Conservation (phyloP, 2,329 filamentous ascomycete genomes). For the Colletotrichum neosansevieriae region DNA sequence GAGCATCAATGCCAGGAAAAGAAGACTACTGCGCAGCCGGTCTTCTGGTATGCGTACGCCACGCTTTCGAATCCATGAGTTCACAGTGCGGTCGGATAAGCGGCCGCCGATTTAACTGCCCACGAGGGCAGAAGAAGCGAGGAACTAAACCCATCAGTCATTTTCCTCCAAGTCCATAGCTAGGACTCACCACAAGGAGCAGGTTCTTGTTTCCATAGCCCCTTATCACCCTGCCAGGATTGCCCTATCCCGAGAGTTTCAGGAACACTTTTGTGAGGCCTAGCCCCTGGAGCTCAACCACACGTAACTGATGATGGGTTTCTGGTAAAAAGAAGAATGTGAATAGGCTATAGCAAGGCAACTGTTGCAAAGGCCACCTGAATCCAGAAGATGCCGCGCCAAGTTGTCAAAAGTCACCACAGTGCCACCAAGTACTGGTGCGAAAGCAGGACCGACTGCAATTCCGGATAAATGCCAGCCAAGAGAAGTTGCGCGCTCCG, state of each 20-base stretch:
- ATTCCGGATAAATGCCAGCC: too few species aligned
- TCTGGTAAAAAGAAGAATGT: constrained; percentile 77
- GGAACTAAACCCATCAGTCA: too few species aligned
- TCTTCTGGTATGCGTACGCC: too few species aligned
- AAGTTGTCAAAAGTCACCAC: constrained; percentile 81
- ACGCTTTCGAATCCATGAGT: too few species aligned
- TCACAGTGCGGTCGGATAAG: too few species aligned
- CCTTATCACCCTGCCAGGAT: constrained; percentile 72
- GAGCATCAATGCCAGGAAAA: too few species aligned
- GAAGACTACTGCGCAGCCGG: too few species aligned
- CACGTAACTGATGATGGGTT: constrained; percentile 75
- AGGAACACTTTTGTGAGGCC: constrained; percentile 44
- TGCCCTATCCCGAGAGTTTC: constrained; percentile 72
- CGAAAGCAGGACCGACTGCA: constrained; percentile 53
- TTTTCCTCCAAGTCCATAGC: constrained; percentile 66
- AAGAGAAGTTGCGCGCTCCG: too few species aligned
- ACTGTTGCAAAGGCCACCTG: constrained; percentile 78
- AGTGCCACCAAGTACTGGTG: constrained; percentile 78
- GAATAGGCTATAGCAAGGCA: constrained; percentile 70
- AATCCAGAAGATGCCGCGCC: constrained; percentile 83
- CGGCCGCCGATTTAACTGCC: too few species aligned
- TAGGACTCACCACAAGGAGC: constrained; percentile 65
- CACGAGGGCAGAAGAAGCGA: too few species aligned
- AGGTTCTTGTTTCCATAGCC: constrained; percentile 79
- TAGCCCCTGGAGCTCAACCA: constrained; percentile 70